Percentiles rank a stretch among this genome's conserved stretches.
These are phyloP conservation scores for Beta vulgaris DNA, from an alignment of 148 eudicot genomes.

Conservation along the genomic window DNA sequence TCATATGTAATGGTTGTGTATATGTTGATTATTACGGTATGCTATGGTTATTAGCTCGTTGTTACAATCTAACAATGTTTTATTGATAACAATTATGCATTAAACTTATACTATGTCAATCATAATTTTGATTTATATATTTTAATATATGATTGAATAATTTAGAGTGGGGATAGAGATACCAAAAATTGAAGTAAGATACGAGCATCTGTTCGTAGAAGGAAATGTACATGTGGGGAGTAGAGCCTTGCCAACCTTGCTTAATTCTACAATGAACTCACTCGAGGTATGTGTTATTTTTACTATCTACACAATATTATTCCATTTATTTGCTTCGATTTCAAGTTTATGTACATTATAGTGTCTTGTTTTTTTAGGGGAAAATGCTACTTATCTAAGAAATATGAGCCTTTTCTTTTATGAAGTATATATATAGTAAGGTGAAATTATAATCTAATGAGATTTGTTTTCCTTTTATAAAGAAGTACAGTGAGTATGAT, in stretches of 20 bases:
- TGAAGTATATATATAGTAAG: too few relatives aligned
- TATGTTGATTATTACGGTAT: too few relatives aligned
- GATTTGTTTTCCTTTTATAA: too few relatives aligned
- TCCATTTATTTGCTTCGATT: too few relatives aligned
- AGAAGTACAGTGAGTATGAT: too few relatives aligned
- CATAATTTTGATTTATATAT: not conserved
- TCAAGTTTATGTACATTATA: too few relatives aligned
- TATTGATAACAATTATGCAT: not conserved
- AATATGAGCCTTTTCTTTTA: too few relatives aligned
- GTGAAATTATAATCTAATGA: too few relatives aligned
- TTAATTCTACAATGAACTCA: slow-evolving; percentile 32
- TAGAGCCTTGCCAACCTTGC: slow-evolving; percentile 44
- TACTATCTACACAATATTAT: too few relatives aligned
- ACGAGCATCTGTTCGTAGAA: slow-evolving; percentile 45
- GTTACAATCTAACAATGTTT: not conserved
- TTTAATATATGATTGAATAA: not conserved
- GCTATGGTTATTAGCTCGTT: not conserved
- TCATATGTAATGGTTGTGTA: too few relatives aligned
- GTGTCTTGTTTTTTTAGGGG: too few relatives aligned
- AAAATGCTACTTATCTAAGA: too few relatives aligned
- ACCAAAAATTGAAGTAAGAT: slow-evolving; percentile 49
- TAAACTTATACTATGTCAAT: not conserved
- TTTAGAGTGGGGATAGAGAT: slow-evolving; percentile 42
- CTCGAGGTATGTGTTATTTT: slow-evolving; percentile 42
- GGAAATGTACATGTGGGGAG: slow-evolving; percentile 44